Base-by-base conservation (phyloP, 2,329 filamentous ascomycete genomes). In the Trichophyton mentagrophytes region DNA sequence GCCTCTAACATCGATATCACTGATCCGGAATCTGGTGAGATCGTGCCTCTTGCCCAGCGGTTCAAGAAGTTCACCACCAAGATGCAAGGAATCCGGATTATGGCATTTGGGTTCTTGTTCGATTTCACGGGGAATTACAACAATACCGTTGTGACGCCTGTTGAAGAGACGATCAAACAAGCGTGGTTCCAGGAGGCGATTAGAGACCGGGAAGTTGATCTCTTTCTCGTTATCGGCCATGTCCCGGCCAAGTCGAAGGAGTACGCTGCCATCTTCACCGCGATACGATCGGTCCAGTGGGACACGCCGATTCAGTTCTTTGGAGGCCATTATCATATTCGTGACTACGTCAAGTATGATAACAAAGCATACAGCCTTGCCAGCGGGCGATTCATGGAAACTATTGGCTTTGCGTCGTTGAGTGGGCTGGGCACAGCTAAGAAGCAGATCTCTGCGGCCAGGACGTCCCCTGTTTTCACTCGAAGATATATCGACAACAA, bases 401-500 rank as follows among this genome's bases (percentile, higher is more conserved):
- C 92, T 0, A 86, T 97, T 57, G 92, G 92, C 1, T 97, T 93
- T 81, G 85, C 93, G 82, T 95, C 90, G 0, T 84, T 96, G 53
- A 81, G 86, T 61, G 89, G 89, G 1, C 69, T 86, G 20, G 74
- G 74, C 7, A 77, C 76, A 1, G 72, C 72, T 25, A 71, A 70
- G 4, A 73, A 67, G 20, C 60, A 70, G 70, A 63, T 66, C 36
- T 65, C 49, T 59, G 64, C 30, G n/a, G 46, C 61, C 36, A 61
- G 74, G 0, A 68, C 73, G 4, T 71, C 73, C 0, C 69, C 69
- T 3, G 80, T 78, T 1, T 96, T 95, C 70, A 80, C 81, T 59
- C 83, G 92, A 53, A 82, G 86, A 62, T 97, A 96, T 73, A 92
- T 97, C 63, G 92, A 97, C 74, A 96, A 91, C 75, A 97, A 97